Evolutionary conservation across 148 eudicot species (phyloP).

Genomic region (Nepenthes gracilis): DNA sequence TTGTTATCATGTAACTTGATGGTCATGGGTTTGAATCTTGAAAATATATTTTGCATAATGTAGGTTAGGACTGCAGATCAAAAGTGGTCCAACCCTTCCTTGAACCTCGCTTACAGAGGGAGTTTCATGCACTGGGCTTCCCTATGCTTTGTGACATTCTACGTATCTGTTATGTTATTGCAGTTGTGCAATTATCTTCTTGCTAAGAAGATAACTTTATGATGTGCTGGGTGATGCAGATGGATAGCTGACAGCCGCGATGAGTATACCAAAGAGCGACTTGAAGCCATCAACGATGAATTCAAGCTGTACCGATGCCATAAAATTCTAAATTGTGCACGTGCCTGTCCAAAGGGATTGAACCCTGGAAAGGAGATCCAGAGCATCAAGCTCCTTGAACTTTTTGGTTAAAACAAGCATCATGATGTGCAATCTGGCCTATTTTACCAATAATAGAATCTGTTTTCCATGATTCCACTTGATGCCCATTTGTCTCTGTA

Average conservation of each 20-base stretch:
- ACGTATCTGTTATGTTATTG: neutral
- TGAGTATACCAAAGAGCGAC: slow-evolving; percentile 85
- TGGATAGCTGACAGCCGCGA: slow-evolving; percentile 99
- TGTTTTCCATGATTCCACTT: too few relatives aligned
- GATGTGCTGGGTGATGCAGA: slow-evolving; percentile 29
- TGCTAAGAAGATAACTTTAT: neutral
- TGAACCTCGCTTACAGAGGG: too few relatives aligned
- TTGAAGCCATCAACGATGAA: slow-evolving; percentile 80
- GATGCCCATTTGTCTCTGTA: too few relatives aligned
- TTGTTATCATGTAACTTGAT: too few relatives aligned
- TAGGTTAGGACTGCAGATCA: too few relatives aligned
- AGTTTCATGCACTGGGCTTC: too few relatives aligned
- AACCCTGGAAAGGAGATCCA: slow-evolving; percentile 88
- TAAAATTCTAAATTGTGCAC: slow-evolving; percentile 86
- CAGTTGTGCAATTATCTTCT: neutral
- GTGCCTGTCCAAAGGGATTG: slow-evolving; percentile 95
- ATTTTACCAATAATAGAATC: too few relatives aligned
- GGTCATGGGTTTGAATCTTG: too few relatives aligned
- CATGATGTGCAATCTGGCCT: too few relatives aligned
- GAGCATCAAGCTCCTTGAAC: slow-evolving; percentile 73
- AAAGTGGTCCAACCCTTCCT: too few relatives aligned
- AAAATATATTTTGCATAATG: too few relatives aligned
- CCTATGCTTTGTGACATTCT: neutral
- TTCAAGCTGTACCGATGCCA: slow-evolving; percentile 98
- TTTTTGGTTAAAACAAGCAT: neutral